Evolutionary conservation across 768 basidiomycete species (phyloP), one percentile per base, ranked within the genome.

Genomic region (Mycena galericulata): DNA sequence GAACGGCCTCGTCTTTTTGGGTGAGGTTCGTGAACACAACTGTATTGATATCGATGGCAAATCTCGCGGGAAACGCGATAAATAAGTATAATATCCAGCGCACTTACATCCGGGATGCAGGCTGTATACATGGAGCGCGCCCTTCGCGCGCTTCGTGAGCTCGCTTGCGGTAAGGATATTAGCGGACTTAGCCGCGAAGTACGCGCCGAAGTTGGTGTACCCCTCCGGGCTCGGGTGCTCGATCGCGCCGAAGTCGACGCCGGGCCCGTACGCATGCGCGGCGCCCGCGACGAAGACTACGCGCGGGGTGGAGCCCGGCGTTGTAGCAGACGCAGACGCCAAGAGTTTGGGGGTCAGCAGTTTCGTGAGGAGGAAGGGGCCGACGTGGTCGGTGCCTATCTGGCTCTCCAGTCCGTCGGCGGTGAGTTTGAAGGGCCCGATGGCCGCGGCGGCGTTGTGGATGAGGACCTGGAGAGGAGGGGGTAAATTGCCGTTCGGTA

Each of bases 81-180:
- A n/a, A n/a, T n/a, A n/a, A n/a, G n/a, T n/a, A n/a, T n/a, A n/a
- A n/a, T n/a, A n/a, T 6, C 18, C n/a, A 43, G 29, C 10, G 6
- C 3, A 22, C 43, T 27, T 29, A 59, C 57, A 41, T 34, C 57
- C 57, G 41, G 57, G 57, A 29, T 46, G 57, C 18, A 59, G 8
- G 34, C 57, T 59, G 30, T 29, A 59, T 18, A 43, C 57, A 24
- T 59, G 45, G 29, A 59, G 30, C 43, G n/a, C 40, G 22, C 57
- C 57, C 27, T 46, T 43, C n/a, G 41, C 29, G 24, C 57, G 38
- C 41, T 32, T 27, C 27, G 57, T 29, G 18, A 59, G 43, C 57
- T 59, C 57, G 41, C 29, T 59, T n/a, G 57, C 57, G 24, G 57
- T 46, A 8, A 59, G 45, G 12, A 59, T 46, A 41, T 43, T 59